Evolutionary conservation across 2,329 filamentous ascomycete genomes (phyloP).

Genomic region (Fusarium sororula): DNA sequence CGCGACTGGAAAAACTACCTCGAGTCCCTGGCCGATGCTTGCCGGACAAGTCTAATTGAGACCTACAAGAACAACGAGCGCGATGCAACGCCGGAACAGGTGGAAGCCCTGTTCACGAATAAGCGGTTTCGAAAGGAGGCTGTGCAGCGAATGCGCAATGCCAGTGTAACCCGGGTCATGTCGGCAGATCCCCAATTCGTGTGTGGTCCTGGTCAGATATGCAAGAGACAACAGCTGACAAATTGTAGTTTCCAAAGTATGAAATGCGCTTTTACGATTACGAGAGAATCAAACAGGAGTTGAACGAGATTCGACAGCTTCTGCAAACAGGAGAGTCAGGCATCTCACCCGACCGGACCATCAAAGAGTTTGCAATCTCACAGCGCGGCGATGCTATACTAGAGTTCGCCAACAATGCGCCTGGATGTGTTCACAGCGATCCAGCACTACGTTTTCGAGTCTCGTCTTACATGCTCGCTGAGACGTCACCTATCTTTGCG

Average conservation of each 20-base stretch:
- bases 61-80: slow-evolving; percentile 58
- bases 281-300: slow-evolving; percentile 54
- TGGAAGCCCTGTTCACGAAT: slow-evolving; percentile 55
- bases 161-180: slow-evolving; percentile 53
- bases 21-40: slow-evolving; percentile 52
- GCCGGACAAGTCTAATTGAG: slow-evolving; percentile 53
- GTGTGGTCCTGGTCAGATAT: slow-evolving; percentile 1
- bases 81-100: slow-evolving; percentile 53
- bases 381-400: slow-evolving; percentile 59
- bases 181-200: slow-evolving; percentile 57
- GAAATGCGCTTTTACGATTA: slow-evolving; percentile 59
- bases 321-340: slow-evolving; percentile 53
- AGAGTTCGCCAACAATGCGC: slow-evolving; percentile 58
- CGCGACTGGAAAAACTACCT: slow-evolving; percentile 57
- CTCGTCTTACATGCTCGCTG: slow-evolving; percentile 59
- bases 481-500: slow-evolving; percentile 62
- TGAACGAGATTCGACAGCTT: slow-evolving; percentile 52
- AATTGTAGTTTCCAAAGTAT: slow-evolving; percentile 52
- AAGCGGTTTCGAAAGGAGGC: slow-evolving; percentile 53
- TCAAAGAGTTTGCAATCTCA: slow-evolving; percentile 56
- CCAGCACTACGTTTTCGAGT: slow-evolving; percentile 61
- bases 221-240: slow-evolving; percentile 7
- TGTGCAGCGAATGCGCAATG: slow-evolving; percentile 57
- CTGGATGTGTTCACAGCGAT: slow-evolving; percentile 44
- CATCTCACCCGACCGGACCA: slow-evolving; percentile 50